Conservation (phyloP, 257 asterid genomes). For the Solanum ahanhuiri region DNA sequence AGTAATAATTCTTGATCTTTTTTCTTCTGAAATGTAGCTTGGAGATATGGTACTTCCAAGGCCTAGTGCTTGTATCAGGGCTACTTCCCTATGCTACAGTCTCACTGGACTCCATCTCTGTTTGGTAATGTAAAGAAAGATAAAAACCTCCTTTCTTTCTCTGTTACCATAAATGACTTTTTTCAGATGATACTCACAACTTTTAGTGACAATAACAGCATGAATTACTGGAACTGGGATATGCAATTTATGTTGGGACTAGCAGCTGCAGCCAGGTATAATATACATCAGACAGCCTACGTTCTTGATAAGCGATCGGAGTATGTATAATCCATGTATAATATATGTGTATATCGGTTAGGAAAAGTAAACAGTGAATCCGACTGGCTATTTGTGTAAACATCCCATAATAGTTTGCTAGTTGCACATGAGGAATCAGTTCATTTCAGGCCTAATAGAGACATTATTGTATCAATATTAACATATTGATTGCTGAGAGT, state of each 20-base stretch:
- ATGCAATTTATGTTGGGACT: constrained; percentile 18
- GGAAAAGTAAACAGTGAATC: background rate
- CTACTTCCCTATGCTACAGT: constrained; percentile 18
- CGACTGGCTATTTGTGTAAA: background rate
- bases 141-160: background rate
- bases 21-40: constrained; percentile 5
- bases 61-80: constrained; percentile 24
- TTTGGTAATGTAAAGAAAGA: constrained; percentile 9
- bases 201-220: constrained; percentile 1
- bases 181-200: background rate
- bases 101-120: constrained; percentile 20
- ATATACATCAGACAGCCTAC: background rate
- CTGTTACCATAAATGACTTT: background rate
- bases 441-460: background rate
- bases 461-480: background rate
- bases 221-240: constrained; percentile 30
- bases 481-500: background rate
- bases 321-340: too few species aligned
- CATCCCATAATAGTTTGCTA: background rate
- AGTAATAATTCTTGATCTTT: background rate
- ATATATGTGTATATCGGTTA: background rate
- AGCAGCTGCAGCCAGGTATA: constrained; percentile 21
- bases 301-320: background rate
- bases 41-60: constrained; percentile 28
- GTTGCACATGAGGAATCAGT: background rate